phyloP scores from a whole-genome alignment of 805 yeast genomes.

The Vanderwaltozyma tropicalis region DNA sequence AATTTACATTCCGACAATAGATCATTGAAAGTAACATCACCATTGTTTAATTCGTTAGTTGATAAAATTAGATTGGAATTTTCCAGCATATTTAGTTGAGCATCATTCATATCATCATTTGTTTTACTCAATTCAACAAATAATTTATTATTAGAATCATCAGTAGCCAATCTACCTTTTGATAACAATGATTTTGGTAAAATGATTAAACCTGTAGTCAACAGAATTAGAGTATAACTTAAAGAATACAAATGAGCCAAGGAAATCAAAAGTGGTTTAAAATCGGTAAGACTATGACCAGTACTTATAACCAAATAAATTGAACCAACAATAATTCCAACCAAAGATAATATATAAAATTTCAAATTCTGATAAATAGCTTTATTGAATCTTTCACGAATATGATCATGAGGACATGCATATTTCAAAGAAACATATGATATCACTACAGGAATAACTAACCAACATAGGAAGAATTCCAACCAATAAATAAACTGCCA shows the following conservation, averaged over 20 bases:
- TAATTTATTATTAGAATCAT: slow-evolving; percentile 13
- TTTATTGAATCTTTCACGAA: slow-evolving; percentile 10
- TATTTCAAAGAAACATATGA: slow-evolving; percentile 24
- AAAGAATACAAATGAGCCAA: slow-evolving; percentile 26
- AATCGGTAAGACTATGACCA: slow-evolving; percentile 16
- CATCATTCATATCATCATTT: slow-evolving; percentile 26
- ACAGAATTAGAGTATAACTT: slow-evolving; percentile 20
- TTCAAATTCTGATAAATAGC: slow-evolving; percentile 22
- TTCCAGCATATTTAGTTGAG: slow-evolving; percentile 20
- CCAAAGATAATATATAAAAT: slow-evolving; percentile 19
- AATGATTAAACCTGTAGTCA: slow-evolving; percentile 22
- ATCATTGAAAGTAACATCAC: slow-evolving; percentile 18
- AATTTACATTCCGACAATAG: slow-evolving; percentile 19
- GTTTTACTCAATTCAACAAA: slow-evolving; percentile 24
- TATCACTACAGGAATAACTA: slow-evolving; percentile 23
- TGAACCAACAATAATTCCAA: slow-evolving; percentile 17
- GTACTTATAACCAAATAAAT: slow-evolving; percentile 18
- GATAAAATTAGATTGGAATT: slow-evolving; percentile 17
- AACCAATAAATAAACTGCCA: slow-evolving; percentile 25
- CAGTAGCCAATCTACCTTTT: slow-evolving; percentile 7
- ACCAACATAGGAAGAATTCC: slow-evolving; percentile 26
- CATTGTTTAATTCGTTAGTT: slow-evolving; percentile 11
- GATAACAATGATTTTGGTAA: slow-evolving; percentile 20
- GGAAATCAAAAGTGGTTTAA: slow-evolving; percentile 25
- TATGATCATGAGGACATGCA: slow-evolving; percentile 10